Base-by-base conservation (phyloP, 768 basidiomycete genomes). In the Pisolithus orientalis region DNA sequence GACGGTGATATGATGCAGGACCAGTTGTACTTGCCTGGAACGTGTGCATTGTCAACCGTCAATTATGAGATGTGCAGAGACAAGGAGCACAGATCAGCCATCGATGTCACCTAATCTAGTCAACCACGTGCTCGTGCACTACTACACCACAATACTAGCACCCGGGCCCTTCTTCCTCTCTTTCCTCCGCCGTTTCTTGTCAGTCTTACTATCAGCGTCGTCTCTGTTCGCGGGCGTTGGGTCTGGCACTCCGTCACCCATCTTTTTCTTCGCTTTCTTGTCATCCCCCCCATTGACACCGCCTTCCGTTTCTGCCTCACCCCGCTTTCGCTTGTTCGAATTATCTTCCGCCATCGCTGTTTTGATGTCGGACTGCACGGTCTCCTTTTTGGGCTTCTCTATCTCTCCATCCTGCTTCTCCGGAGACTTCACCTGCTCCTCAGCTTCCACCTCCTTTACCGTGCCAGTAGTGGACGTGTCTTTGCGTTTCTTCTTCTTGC, bases 21-120 rank as follows among this genome's bases (percentile, higher is more conserved):
- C 11, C 0, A n/a, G 1, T 38, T 0, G 1, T 21, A 54, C 61
- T 40, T 51, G 71, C 77, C 66, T 80, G 77, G 27, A 79, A 75
- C 42, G 77, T 74, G 52, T 79, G 77, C 77, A 79, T 79, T 48
- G 28, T 45, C 27, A 7, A 25, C 62, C 44, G 53, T 25, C 44
- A 13, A 40, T 32, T 53, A 38, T 49, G 45, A 24, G 48, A 60
- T 62, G 62, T 51, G 57, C 51, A 47, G 54, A 58, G 53, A 56
- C 44, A 55, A 47, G 21, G 44, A 13, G 32, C 44, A 40, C 53
- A 28, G 55, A 68, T 66, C 65, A 56, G 50, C 58, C 59, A 66
- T 69, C 67, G 65, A 69, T 65, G 57, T 63, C 44, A 42, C 65
- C 59, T 59, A 70, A 70, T 70, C 54, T 52, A 63, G 65, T 50